Evolutionary conservation across 257 asterid genomes (phyloP), one percentile per base, ranked within the genome.

Genomic region (Perilla frutescens): DNA sequence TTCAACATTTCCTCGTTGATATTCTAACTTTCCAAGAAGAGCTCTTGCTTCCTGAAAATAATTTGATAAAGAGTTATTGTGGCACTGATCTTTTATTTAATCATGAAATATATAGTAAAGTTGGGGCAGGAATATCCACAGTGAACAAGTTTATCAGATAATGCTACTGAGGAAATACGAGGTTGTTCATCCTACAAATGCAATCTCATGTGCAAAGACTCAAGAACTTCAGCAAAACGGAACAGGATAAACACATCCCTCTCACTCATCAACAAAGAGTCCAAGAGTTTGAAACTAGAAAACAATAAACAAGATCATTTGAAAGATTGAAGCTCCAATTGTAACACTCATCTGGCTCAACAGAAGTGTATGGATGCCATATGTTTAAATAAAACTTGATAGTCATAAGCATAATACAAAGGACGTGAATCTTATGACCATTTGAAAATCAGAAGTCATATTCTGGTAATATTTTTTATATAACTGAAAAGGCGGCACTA

Each of bases 1-100:
- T 81, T 92, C 99, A 70, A 92, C 87, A 84, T 95, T 95, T 71
- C 99, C 98, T 74, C 98, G 89, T 81, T 95, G 99, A 80, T 95
- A 95, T 82, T 95, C 99, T 68, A 95, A 83, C 84, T 90, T 95
- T 73, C 98, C 99, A 72, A 92, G 97, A 82, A 95, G 96, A 77
- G 98, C 96, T 83, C 97, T 89, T 57, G 98, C 99, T 89, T 95
- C 98, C 99, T 95, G 91, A 77, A 83, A 82, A 73, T 77, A 61
- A 76, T 61, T 85, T 26, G 74, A 74, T 54, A 57, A 77, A 71
- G 76, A 59, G 81, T 79, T 77, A 80, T 67, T 53, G 50, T 40
- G 76, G 59, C 70, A 77, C 75, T 71, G 71, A 70, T 69, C 82
- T 74, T 73, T 77, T 80, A 61, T 54, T 62, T 73, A 77, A 60